phyloP scores from a whole-genome alignment of 2,329 filamentous ascomycete genomes.

The Mycosphaerelloides madeirae region DNA sequence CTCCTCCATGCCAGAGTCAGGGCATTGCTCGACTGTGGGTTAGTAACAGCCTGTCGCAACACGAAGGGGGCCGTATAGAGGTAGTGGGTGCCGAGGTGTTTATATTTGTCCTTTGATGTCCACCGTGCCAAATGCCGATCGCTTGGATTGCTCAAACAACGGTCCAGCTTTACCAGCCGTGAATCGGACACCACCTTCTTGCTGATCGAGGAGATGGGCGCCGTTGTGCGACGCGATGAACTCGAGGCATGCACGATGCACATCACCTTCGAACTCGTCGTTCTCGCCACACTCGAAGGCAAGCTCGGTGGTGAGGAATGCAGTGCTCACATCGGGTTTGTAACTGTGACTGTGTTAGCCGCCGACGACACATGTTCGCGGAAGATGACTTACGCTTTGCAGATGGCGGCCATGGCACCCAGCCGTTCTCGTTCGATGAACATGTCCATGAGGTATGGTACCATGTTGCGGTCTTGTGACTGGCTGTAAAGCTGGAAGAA shows the following conservation, averaged over 20 bases:
- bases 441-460: slow-evolving; percentile 98
- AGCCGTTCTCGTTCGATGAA: slow-evolving; percentile 93
- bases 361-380: background rate
- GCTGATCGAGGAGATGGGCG: slow-evolving; percentile 69
- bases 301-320: slow-evolving; percentile 92
- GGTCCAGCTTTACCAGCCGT: slow-evolving; percentile 66
- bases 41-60: background rate
- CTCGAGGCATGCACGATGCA: slow-evolving; percentile 59
- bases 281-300: slow-evolving; percentile 82
- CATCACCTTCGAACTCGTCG: slow-evolving; percentile 22
- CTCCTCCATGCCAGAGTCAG: too few species aligned
- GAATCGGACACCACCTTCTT: slow-evolving; percentile 64
- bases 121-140: slow-evolving; percentile 74
- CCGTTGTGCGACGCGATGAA: slow-evolving; percentile 81
- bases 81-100: slow-evolving; percentile 1
- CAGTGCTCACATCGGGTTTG: slow-evolving; percentile 81
- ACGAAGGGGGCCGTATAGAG: background rate
- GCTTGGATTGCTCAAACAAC: slow-evolving; percentile 69
- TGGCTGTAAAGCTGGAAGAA: slow-evolving; percentile 96
- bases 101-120: slow-evolving; percentile 97
- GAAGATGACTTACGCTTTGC: slow-evolving; percentile 76
- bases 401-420: slow-evolving; percentile 83
- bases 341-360: slow-evolving; percentile 63
- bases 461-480: slow-evolving; percentile 68
- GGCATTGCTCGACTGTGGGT: too few species aligned